Base-by-base conservation (phyloP, 768 basidiomycete genomes). In the Dioszegia crocea region DNA sequence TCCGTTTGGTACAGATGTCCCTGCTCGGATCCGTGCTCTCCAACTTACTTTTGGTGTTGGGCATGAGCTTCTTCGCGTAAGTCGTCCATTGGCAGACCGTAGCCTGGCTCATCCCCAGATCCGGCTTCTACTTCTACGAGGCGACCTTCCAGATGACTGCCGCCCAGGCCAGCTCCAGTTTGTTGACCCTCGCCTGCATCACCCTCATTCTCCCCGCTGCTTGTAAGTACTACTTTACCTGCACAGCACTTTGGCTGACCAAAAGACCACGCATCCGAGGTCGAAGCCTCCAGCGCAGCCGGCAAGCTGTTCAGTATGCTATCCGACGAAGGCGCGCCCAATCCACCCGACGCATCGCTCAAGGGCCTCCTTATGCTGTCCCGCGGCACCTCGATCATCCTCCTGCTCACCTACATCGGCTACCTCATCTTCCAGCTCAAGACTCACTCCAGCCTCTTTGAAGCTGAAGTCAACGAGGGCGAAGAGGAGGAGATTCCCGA, bases 181-280 rank as follows among this genome's bases (percentile, higher is more conserved):
- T 93, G 47, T 88, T 92, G 88, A 90, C 89, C 3, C 79, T 94
- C 57, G 83, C 89, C 2, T 88, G 87, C 74, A 88, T 91, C 75
- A 91, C 90, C 39, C 83, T 96, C 38, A 86, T 94, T 66, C 88
- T 94, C 58, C 91, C 91, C 30, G 91, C 92, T 38, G 91, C 91
- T 2, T 94, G 89, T 75, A 70, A 71, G 62, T 75, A 59, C 12
- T 63, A 17, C 24, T 27, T 45, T 14, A 33, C 12, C 21, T 26
- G 26, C 38, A 33, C n/a, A n/a, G n/a, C 24, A 16, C 4, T 29
- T 23, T n/a, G 9, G 31, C 10, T 46, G 24, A 21, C 14, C n/a
- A 23, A 39, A 39, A 61, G 45, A 70, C 53, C 75, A 73, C 62
- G 69, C 68, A 6, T 74, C 72, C n/a, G 64, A 63, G 21, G 41